Evolutionary conservation across 257 asterid species (phyloP), one percentile per base, ranked within the genome.

Genomic region (Solanum pinnatisectum): DNA sequence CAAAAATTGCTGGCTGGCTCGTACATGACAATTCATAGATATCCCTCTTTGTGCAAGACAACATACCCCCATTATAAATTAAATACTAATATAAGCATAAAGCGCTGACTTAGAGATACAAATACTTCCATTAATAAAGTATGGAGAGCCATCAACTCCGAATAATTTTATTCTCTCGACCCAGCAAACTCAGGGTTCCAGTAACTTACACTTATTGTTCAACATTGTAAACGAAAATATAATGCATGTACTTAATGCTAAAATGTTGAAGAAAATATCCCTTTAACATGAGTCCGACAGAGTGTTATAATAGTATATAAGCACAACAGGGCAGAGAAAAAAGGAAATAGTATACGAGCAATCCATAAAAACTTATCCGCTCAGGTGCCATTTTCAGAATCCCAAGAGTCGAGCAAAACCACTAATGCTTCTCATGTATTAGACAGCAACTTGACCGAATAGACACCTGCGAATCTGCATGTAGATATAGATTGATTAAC

Each of bases 391-490:
- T 67, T 85, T 88, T 89, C 86, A 88, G 84, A 87, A 83, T 73
- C 71, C 27, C 42, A 14, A 70, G 74, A 78, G 84, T 87, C 22
- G 63, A 10, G 40, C 30, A 18, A 46, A 81, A 44, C 7, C 73
- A 44, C 46, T 78, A 32, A 46, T 42, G 65, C 8, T 73, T 88
- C 91, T 49, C 52, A 87, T 60, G 89, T 87, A 91, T 94, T 91
- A 94, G 46, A 91, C 94, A 65, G 95, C 94, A 88, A 92, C 87
- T 74, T 91, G 93, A 65, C 91, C 92, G 36, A 91, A 91, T 78
- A 96, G 94, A 92, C 90, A 88, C 93, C 91, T 96, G 88, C 99
- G 96, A 72, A 96, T 96, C 99, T 96, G 98, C 92, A 91, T 30
- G 39, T 23, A 32, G 78, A 32, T 0, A 30, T 7, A 74, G 86